Base-by-base conservation (phyloP, 1,139 yeast species). In the Suhomyces guaymorum region DNA sequence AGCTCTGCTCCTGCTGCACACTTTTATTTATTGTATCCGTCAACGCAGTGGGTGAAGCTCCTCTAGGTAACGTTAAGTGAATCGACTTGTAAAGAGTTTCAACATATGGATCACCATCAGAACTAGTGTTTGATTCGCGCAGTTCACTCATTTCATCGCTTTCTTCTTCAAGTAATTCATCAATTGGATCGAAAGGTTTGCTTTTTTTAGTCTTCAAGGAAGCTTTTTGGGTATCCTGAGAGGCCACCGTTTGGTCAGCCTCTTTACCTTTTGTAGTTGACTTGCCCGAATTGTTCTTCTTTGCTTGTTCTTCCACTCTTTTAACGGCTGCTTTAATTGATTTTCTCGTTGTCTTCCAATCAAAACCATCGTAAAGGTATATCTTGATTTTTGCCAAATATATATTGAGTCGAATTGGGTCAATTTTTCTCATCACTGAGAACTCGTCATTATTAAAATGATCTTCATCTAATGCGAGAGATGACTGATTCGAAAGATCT, bases 291-390 rank as follows among this genome's bases (percentile, higher is more conserved):
- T 21, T 7, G 5, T 33, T 32, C 7, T 13, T 20, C 10, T 37
- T 24, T 14, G 75, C 80, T 33, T 65, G 71, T 9, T 60, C 63
- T 46, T 82, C 87, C 10, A 85, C 77, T 22, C 74, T 61, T 37
- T 71, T 72, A 0, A 90, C 82, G 0, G 87, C 86, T 5, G 71
- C 74, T 15, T 72, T 66, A 17, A 92, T 82, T 0, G 79, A 70
- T 26, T 69, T 71, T 42, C 95, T 70, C 0, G 97, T 88, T 31
- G 78, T 78, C 38, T 75, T 75, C 96, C 97, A 89, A 54, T 92
- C 98, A 52, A 82, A 92, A 0, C 99, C 99, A 62, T 92, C 98
- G 54, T 77, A 80, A 25, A 92, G 60, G 39, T 75, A 79, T 41
- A 92, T 61, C 4, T 59, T 59, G 0, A 71, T 57, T 29, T 66